Evolutionary conservation across 805 yeast genomes (phyloP).

Genomic region (Pichia deserticola): DNA sequence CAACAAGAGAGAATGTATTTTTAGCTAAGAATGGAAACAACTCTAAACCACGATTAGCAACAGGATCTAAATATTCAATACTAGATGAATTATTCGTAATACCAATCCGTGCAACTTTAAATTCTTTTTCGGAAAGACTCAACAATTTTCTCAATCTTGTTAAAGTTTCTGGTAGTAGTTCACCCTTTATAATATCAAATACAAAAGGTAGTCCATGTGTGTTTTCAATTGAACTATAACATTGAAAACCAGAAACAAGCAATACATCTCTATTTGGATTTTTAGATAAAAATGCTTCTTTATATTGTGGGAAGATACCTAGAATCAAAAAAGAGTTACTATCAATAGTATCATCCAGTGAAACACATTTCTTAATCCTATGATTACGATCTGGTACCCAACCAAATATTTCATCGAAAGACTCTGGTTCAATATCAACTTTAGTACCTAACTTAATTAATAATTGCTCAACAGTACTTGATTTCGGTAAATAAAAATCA

Average conservation of each 20-base stretch:
- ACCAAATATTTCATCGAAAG: slow-evolving; percentile 39
- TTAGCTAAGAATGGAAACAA: slow-evolving; percentile 39
- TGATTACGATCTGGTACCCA: slow-evolving; percentile 44
- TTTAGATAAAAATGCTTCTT: slow-evolving; percentile 13
- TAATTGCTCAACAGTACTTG: slow-evolving; percentile 48
- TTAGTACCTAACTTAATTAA: slow-evolving; percentile 49
- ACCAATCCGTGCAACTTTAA: slow-evolving; percentile 66
- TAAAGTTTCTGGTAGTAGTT: slow-evolving; percentile 54
- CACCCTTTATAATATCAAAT: slow-evolving; percentile 64
- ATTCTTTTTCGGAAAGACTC: slow-evolving; percentile 75
- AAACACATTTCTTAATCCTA: slow-evolving; percentile 26
- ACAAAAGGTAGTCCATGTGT: slow-evolving; percentile 83
- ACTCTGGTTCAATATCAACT: slow-evolving; percentile 42
- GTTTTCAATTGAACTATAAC: slow-evolving; percentile 56
- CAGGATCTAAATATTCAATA: slow-evolving; percentile 35
- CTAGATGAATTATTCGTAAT: slow-evolving; percentile 33
- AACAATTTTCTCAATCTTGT: slow-evolving; percentile 59
- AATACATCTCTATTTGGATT: slow-evolving; percentile 20
- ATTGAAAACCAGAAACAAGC: slow-evolving; percentile 66
- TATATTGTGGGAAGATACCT: slow-evolving; percentile 35
- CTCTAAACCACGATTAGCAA: slow-evolving; percentile 46
- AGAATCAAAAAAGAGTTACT: slow-evolving; percentile 39
- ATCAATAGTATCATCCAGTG: slow-evolving; percentile 31
- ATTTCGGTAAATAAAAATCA: slow-evolving; percentile 63
- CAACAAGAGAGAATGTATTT: slow-evolving; percentile 42